A percentile compares a stretch with the other conserved stretches of the same genome.
These are phyloP conservation scores for Thamnidium elegans DNA, from an alignment of 192 early-diverging fungal species.

Conservation along the genomic window DNA sequence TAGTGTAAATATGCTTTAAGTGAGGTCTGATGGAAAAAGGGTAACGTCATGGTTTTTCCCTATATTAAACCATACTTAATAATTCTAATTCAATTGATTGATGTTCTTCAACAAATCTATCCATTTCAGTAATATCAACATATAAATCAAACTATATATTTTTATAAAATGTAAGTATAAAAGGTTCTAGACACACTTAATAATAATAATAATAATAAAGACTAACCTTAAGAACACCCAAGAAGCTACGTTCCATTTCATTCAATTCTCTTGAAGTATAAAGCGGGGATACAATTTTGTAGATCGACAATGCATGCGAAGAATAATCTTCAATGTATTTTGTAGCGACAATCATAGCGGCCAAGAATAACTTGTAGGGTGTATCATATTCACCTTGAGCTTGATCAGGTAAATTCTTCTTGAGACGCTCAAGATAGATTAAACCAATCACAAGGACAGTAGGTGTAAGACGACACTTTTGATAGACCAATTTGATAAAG, in stretches of 20 bases:
- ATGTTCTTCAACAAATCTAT: constrained; percentile 27
- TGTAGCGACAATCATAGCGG: constrained; percentile 32
- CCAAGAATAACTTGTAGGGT: constrained; percentile 35
- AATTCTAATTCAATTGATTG: constrained; percentile 23
- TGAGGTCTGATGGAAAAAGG: no score
- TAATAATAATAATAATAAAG: no score
- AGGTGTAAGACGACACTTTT: constrained; percentile 27
- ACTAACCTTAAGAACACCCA: constrained; percentile 29
- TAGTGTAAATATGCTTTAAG: no score
- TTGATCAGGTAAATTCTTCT: constrained; percentile 50
- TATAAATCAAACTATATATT: constrained; percentile 23
- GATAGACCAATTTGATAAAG: constrained; percentile 16
- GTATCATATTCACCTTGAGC: constrained; percentile 53
- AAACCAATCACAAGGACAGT: constrained; percentile 51
- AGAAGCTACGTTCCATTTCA: constrained; percentile 37
- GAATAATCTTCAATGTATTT: constrained; percentile 34
- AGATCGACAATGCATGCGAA: constrained; percentile 24
- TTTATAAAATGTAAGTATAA: background rate
- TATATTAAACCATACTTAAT: background rate
- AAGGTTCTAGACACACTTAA: background rate
- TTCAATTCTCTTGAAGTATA: constrained; percentile 28
- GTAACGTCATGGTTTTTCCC: no score
- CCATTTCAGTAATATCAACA: constrained; percentile 30
- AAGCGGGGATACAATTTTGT: constrained; percentile 27
- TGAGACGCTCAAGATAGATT: constrained; percentile 66